These are phyloP conservation scores for Ophiostoma sp. DNA, from an alignment of 2,329 filamentous ascomycete species.

Conservation along the genomic window DNA sequence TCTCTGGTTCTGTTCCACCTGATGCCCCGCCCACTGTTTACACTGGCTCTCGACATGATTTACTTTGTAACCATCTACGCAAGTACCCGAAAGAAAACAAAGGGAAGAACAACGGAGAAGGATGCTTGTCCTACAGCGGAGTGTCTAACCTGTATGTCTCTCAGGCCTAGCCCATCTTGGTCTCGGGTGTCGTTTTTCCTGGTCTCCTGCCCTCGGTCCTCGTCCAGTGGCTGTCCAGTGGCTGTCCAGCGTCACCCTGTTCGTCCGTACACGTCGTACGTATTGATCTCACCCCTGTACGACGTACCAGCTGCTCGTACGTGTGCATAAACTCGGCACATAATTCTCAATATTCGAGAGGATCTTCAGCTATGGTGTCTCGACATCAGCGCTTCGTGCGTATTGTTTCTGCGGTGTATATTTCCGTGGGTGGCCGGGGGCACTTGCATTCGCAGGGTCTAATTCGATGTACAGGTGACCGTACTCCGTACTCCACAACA, in stretches of 20 bases:
- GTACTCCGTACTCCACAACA: neutral
- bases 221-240: slow-evolving; percentile 11
- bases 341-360: neutral
- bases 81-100: no score
- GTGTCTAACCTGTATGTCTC: slow-evolving; percentile 20
- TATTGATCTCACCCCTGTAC: neutral
- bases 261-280: slow-evolving; percentile 16
- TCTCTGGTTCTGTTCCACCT: slow-evolving; percentile 13
- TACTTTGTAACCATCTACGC: no score
- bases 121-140: neutral
- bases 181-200: neutral
- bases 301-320: neutral
- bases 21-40: neutral
- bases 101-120: neutral
- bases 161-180: slow-evolving; percentile 5
- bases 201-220: neutral
- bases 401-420: neutral
- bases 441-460: neutral
- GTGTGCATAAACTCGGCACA: neutral
- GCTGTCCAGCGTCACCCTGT: neutral
- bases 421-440: neutral
- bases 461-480: neutral
- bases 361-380: neutral
- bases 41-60: neutral
- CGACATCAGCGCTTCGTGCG: slow-evolving; percentile 6